phyloP scores from a whole-genome alignment of 176 grass and related monocot species.

The Avena eriantha region DNA sequence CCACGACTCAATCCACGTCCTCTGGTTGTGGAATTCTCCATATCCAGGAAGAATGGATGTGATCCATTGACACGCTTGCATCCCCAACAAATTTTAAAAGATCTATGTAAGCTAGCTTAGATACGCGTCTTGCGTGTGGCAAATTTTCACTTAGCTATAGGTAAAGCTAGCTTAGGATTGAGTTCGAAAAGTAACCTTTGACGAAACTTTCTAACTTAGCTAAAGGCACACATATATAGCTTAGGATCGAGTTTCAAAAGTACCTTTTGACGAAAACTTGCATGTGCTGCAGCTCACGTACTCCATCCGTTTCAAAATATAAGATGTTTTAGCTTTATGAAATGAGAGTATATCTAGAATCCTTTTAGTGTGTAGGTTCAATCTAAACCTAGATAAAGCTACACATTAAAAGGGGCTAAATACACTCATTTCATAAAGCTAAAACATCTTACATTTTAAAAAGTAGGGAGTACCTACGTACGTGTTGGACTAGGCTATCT shows the following conservation, averaged over 20 bases:
- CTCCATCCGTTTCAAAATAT: no score
- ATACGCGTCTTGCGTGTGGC: no score
- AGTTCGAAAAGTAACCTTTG: neutral
- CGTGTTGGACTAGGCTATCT: neutral
- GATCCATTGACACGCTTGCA: neutral
- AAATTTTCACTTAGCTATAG: neutral
- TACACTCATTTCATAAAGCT: no score
- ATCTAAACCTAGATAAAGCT: no score
- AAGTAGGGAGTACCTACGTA: no score
- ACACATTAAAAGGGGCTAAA: no score
- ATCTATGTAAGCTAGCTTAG: neutral
- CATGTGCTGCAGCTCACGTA: neutral
- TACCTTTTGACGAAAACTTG: neutral
- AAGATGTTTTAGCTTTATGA: no score
- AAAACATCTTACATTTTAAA: no score
- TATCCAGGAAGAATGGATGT: neutral
- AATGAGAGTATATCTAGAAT: no score
- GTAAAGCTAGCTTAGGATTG: neutral
- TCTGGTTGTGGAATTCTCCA: neutral
- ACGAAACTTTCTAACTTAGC: neutral
- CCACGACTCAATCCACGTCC: neutral
- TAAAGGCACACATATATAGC: neutral
- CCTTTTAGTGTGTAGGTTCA: no score
- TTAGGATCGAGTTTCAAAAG: neutral
- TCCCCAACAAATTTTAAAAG: neutral